Evolutionary conservation across 2,329 filamentous ascomycete species (phyloP).

Genomic region (Metarhizium guizhouense): DNA sequence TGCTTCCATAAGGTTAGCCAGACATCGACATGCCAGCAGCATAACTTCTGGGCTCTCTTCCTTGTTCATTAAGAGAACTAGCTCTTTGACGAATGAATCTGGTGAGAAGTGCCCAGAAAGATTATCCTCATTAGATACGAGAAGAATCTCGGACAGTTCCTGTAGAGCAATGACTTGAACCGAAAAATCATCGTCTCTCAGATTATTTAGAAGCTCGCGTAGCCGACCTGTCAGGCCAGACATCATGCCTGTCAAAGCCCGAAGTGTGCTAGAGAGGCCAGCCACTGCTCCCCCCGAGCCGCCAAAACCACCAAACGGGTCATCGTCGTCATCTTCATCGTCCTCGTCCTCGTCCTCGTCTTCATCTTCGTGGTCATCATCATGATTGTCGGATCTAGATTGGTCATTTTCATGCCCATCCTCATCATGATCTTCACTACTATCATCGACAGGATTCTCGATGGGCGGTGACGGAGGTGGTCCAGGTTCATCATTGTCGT

Average conservation of each 20-base stretch:
- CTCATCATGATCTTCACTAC: constrained; percentile 24
- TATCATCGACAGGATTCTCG: constrained; percentile 27
- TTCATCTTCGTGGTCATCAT: constrained; percentile 25
- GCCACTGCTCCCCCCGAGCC: constrained; percentile 53
- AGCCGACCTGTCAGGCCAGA: constrained; percentile 72
- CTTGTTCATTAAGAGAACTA: constrained; percentile 86
- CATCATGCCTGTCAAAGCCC: constrained; percentile 88
- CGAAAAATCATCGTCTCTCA: constrained; percentile 80
- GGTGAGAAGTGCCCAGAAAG: constrained; percentile 90
- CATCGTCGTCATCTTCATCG: constrained; percentile 56
- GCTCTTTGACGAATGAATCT: constrained; percentile 89
- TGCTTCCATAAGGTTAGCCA: constrained; percentile 97
- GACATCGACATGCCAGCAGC: constrained; percentile 88
- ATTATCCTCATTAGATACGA: constrained; percentile 95
- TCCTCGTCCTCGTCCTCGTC: constrained; percentile 49
- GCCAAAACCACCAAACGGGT: constrained; percentile 58
- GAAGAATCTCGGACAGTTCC: constrained; percentile 83
- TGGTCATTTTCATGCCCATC: constrained; percentile 22
- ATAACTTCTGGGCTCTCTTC: constrained; percentile 96
- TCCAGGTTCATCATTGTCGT: constrained; percentile 38
- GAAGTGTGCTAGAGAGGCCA: constrained; percentile 68
- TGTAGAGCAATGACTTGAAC: constrained; percentile 86
- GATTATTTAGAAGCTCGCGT: constrained; percentile 64
- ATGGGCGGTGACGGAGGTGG: constrained; percentile 32
- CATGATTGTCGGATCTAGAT: constrained; percentile 19